These are phyloP conservation scores for Coelastrella sp. DNA, from an alignment of 139 green algal genomes.

Conservation along the genomic window DNA sequence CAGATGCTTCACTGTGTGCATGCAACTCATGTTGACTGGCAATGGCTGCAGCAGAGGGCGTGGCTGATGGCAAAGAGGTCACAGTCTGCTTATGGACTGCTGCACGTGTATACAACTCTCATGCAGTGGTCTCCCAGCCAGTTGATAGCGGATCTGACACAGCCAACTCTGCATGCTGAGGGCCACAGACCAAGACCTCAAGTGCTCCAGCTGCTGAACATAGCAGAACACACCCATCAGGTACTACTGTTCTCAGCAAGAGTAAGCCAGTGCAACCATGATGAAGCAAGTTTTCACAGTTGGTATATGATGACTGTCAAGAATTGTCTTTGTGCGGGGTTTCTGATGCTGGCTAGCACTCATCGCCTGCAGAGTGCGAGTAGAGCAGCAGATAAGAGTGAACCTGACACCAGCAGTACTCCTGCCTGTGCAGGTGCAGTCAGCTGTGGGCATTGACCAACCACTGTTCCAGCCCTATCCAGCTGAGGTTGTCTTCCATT, in stretches of 20 bases:
- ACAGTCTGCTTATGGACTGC: too few relatives aligned
- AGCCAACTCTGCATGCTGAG: slow-evolving; percentile 48
- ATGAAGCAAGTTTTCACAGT: too few relatives aligned
- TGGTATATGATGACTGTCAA: too few relatives aligned
- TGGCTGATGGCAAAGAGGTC: too few relatives aligned
- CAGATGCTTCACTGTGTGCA: too few relatives aligned
- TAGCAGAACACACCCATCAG: slow-evolving; percentile 77
- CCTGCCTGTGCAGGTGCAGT: slow-evolving; percentile 62
- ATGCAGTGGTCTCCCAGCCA: slow-evolving; percentile 69
- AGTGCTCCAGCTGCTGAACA: slow-evolving; percentile 81
- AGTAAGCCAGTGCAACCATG: too few relatives aligned
- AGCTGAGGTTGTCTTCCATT: slow-evolving; percentile 72
- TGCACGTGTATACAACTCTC: not conserved
- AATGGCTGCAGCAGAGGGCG: too few relatives aligned
- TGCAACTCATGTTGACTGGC: too few relatives aligned
- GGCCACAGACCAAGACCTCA: slow-evolving; percentile 71
- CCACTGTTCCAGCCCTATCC: slow-evolving; percentile 88
- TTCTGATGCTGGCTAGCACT: too few relatives aligned
- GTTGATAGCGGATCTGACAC: slow-evolving; percentile 56
- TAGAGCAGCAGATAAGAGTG: not conserved
- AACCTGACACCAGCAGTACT: not conserved
- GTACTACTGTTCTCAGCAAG: too few relatives aligned
- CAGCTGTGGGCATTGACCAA: slow-evolving; percentile 72
- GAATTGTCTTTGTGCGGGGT: too few relatives aligned
- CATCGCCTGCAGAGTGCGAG: too few relatives aligned